Evolutionary conservation across 2,329 filamentous ascomycete genomes (phyloP), one percentile per base, ranked within the genome.

Genomic region (Epicoccum sorghinum): DNA sequence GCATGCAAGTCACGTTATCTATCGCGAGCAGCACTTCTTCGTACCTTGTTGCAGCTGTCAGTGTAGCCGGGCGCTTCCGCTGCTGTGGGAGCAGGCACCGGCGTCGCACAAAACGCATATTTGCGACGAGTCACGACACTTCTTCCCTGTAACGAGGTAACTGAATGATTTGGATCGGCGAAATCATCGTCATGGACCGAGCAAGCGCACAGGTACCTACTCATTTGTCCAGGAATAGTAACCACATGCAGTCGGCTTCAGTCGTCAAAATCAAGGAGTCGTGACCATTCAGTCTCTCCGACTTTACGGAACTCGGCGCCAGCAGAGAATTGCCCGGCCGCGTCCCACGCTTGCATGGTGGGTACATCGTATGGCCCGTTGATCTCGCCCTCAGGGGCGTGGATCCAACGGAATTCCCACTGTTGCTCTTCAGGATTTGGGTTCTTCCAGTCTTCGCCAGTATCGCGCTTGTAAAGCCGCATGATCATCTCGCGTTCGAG

Each of bases 371-470:
- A 99, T 0, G 95, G 93, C 0, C 95, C 95, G 74, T 99, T 91
- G 53, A 84, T 83, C 42, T 85, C 83, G 9, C 85, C 90, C 68
- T 96, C 93, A 36, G 92, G 83, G 14, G 90, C 91, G 72, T 96
- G 92, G 35, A 86, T 88, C 95, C 95, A 99, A 54, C 91, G 84
- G 73, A 91, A 99, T 75, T 98, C 90, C 93, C 93, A 99, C 80
- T 85, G 83, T 47, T 65, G 52, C 23, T 67, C 67, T 14, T 68
- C 70, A 23, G 74, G 69, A 41, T 76, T 68, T 5, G 80, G 78
- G 37, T 86, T 84, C 47, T 83, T 78, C 95, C 95, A 99, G 7
- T 89, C 85, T 65, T 96, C 91, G 30, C 93, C 93, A 0, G 91
- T 91, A 74, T 97, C 93, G 45, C 87, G 86, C 60, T 84, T 84